phyloP scores from a whole-genome alignment of 1,284 basidiomycete genomes.

The Ceratorhiza oryzae-sativae region DNA sequence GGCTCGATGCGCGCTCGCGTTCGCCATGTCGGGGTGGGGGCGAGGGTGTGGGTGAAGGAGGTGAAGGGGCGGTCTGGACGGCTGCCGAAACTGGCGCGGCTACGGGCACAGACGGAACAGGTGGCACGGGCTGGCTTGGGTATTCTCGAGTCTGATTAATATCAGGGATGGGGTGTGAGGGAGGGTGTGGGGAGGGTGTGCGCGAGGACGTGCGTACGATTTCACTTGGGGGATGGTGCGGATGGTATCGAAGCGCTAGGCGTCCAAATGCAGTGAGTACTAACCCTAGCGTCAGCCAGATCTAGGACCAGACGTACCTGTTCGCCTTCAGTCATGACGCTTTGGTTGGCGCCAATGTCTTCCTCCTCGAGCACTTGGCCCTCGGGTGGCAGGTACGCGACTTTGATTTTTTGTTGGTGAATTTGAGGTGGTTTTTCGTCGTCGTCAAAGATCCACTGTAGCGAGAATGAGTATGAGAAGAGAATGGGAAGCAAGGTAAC shows the following conservation, averaged over 20 bases:
- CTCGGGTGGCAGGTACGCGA: conserved; percentile 88
- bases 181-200: conserved; percentile 39
- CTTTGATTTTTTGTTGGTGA: conserved; percentile 95
- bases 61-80: background rate
- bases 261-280: background rate
- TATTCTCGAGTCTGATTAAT: background rate
- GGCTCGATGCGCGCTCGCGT: background rate
- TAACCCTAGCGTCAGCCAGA: background rate
- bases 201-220: conserved; percentile 39
- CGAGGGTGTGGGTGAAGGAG: conserved; percentile 27
- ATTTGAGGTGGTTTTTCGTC: conserved; percentile 77
- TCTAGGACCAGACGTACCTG: conserved; percentile 53
- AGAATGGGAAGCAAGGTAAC: too few species aligned
- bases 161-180: conserved; percentile 2
- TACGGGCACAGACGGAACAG: conserved; percentile 53
- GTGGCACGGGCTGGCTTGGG: conserved; percentile 47
- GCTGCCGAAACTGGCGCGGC: background rate
- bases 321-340: conserved; percentile 55
- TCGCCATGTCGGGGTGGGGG: conserved; percentile 43
- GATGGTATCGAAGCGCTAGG: conserved; percentile 34
- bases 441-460: conserved; percentile 81
- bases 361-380: conserved; percentile 82
- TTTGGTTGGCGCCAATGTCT: conserved; percentile 63
- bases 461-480: background rate
- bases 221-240: conserved; percentile 34